Conservation (phyloP, 1,284 basidiomycete genomes). For the Fomitopsis palustris region DNA sequence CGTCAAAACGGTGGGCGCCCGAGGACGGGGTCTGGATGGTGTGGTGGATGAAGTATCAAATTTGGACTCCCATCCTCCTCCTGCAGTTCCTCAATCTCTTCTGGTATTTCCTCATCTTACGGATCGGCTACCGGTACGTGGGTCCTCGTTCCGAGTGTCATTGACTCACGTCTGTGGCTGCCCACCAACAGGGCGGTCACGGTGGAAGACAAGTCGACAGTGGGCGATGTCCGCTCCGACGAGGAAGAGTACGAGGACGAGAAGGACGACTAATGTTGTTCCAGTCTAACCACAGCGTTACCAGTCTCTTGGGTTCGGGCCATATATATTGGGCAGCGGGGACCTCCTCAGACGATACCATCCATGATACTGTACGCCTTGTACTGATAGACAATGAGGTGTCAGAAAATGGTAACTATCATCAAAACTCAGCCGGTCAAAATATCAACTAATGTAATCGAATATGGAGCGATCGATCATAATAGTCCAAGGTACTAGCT, state of each 20-base stretch:
- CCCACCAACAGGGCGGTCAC: not conserved
- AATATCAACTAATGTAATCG: no score
- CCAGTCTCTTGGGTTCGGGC: no score
- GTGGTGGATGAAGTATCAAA: constrained; percentile 81
- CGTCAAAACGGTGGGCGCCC: constrained; percentile 57
- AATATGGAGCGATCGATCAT: no score
- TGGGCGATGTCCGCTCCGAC: constrained; percentile 57
- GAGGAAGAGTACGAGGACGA: constrained; percentile 53
- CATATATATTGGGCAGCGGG: no score
- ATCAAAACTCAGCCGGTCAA: no score
- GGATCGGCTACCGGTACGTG: constrained; percentile 56
- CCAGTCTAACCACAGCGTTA: not conserved
- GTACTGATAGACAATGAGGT: no score
- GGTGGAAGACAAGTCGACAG: constrained; percentile 13
- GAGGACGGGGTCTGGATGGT: constrained; percentile 68
- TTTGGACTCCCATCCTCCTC: constrained; percentile 71
- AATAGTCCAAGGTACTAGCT: no score
- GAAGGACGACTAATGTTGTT: constrained; percentile 29
- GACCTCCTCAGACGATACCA: no score
- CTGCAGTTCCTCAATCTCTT: constrained; percentile 86
- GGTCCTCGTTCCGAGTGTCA: not conserved
- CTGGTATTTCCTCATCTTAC: constrained; percentile 84
- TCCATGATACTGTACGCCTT: no score
- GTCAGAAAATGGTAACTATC: no score
- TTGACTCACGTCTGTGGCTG: not conserved